These are phyloP conservation scores for Carex kokanica DNA, from an alignment of 176 grass and related monocot genomes.

Conservation along the genomic window DNA sequence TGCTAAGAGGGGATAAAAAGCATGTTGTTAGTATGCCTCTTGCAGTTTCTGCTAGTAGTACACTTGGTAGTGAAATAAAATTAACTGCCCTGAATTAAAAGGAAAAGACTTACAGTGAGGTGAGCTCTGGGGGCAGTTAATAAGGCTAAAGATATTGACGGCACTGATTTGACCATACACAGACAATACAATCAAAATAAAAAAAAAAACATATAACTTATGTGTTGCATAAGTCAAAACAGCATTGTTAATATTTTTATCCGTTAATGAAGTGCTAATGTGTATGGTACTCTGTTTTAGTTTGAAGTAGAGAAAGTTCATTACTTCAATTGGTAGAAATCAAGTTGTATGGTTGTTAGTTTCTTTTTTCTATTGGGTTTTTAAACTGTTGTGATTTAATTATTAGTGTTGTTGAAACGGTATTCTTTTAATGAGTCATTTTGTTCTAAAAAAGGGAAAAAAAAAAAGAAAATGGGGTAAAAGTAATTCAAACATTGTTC, in stretches of 20 bases:
- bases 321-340: not conserved
- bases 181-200: no score
- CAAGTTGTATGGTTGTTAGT: not conserved
- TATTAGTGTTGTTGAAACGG: not conserved
- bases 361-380: not conserved
- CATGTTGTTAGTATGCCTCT: slow-evolving; percentile 66
- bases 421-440: not conserved
- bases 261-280: not conserved
- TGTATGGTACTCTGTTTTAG: not conserved
- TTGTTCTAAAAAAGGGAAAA: not conserved
- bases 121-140: not conserved
- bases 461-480: not conserved
- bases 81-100: not conserved
- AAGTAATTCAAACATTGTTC: not conserved
- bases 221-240: no score
- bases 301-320: not conserved
- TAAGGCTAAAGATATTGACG: no score
- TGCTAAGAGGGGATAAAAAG: slow-evolving; percentile 56
- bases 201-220: no score
- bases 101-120: not conserved
- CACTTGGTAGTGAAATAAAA: slow-evolving; percentile 24
- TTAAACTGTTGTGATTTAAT: not conserved
- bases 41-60: slow-evolving; percentile 48
- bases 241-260: no score
- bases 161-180: no score